phyloP scores from a whole-genome alignment of 768 basidiomycete genomes.

The Rubroboletus satanas region DNA sequence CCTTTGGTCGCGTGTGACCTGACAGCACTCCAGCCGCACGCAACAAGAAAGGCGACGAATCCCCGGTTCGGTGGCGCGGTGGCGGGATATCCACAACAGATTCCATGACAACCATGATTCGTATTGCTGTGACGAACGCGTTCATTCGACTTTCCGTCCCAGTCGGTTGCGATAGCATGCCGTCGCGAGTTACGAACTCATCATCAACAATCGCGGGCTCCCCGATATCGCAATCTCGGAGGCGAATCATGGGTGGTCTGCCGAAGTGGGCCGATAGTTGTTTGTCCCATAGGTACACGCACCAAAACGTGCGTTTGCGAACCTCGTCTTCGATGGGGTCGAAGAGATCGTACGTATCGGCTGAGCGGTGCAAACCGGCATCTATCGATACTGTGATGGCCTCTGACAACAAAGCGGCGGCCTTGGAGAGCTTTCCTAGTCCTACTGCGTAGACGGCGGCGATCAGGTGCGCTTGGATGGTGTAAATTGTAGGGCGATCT shows the following conservation, averaged over 20 bases:
- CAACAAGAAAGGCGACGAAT: conserved; percentile 72
- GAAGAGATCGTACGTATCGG: conserved; percentile 83
- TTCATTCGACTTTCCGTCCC: conserved; percentile 74
- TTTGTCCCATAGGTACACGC: conserved; percentile 96
- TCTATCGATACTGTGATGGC: conserved; percentile 86
- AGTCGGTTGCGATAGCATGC: conserved; percentile 58
- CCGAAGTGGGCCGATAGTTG: conserved; percentile 88
- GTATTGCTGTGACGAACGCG: conserved; percentile 73
- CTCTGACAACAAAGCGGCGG: conserved; percentile 81
- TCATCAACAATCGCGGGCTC: conserved; percentile 86
- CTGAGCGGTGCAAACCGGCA: conserved; percentile 83
- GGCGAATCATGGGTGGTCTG: conserved; percentile 78
- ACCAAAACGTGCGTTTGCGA: conserved; percentile 94
- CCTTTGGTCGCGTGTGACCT: conserved; percentile 56
- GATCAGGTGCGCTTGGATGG: conserved; percentile 84
- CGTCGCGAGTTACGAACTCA: conserved; percentile 79
- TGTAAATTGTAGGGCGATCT: conserved; percentile 87
- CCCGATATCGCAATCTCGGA: conserved; percentile 88
- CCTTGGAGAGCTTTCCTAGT: conserved; percentile 82
- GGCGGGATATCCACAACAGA: conserved; percentile 82
- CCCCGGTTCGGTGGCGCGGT: conserved; percentile 49
- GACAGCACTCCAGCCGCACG: conserved; percentile 68
- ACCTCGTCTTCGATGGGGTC: conserved; percentile 89
- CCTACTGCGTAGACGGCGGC: conserved; percentile 94
- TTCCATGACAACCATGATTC: conserved; percentile 86